These are phyloP conservation scores for Maudiozyma bulderi DNA, from an alignment of 805 yeast species.

Conservation along the genomic window DNA sequence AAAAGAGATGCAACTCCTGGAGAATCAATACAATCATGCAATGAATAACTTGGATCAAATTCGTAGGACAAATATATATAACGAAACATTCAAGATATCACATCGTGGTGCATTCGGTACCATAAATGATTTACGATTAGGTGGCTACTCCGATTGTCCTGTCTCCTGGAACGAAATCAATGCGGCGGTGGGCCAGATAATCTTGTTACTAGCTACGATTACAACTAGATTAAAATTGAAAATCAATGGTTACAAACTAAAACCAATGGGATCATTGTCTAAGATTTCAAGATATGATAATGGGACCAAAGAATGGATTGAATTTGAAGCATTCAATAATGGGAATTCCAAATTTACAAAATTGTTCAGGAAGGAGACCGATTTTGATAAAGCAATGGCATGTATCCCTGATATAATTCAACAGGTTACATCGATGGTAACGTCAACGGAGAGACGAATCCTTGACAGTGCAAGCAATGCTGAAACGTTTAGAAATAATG, in stretches of 20 bases:
- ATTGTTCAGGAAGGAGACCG: conserved; percentile 55
- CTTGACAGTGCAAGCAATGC: not conserved
- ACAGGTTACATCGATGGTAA: conserved; percentile 20
- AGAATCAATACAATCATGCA: conserved; percentile 53
- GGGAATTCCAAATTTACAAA: conserved; percentile 65
- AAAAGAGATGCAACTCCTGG: conserved; percentile 51
- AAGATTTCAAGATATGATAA: conserved; percentile 44
- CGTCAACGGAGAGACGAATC: conserved; percentile 1
- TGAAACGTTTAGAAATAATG: not conserved
- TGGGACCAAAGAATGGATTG: conserved; percentile 31
- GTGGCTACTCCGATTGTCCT: conserved; percentile 45
- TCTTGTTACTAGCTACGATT: conserved; percentile 59
- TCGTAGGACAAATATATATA: conserved; percentile 70
- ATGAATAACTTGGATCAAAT: conserved; percentile 59
- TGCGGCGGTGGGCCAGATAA: conserved; percentile 82
- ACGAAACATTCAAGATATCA: conserved; percentile 73
- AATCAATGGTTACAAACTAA: conserved; percentile 50
- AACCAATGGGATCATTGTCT: conserved; percentile 81
- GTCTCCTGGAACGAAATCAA: conserved; percentile 89
- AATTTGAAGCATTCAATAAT: conserved; percentile 53
- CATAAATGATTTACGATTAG: conserved; percentile 78
- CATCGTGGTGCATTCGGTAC: conserved; percentile 80
- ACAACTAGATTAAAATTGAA: conserved; percentile 45
- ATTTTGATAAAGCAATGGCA: conserved; percentile 72
- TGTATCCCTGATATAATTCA: conserved; percentile 44